These are phyloP conservation scores for Penicillium paradoxum DNA, from an alignment of 495 filamentous ascomycete genomes.

Conservation along the genomic window DNA sequence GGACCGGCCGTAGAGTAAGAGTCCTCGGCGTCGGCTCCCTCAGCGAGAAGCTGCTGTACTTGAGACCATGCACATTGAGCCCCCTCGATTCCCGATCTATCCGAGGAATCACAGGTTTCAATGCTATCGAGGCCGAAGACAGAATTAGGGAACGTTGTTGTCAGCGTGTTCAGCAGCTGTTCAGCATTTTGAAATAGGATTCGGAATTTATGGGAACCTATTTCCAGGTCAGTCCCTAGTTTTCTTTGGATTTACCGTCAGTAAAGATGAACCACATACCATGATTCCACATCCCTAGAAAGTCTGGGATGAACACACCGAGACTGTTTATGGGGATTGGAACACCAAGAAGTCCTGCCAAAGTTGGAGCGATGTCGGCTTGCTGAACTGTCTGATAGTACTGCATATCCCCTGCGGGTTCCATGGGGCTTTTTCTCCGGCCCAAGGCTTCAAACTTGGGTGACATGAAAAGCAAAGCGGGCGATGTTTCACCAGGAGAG, in stretches of 20 bases:
- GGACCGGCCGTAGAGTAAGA: constrained; percentile 15
- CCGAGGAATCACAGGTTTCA: constrained; percentile 36
- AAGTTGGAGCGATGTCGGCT: constrained; percentile 83
- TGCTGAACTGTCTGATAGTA: constrained; percentile 85
- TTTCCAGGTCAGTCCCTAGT: neutral
- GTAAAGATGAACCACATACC: constrained; percentile 29
- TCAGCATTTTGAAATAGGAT: constrained; percentile 69
- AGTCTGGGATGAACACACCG: constrained; percentile 76
- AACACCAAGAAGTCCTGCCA: constrained; percentile 83
- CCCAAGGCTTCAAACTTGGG: constrained; percentile 65
- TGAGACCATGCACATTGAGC: constrained; percentile 63
- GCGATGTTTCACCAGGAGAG: constrained; percentile 84
- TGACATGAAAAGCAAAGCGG: constrained; percentile 86
- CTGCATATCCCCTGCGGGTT: constrained; percentile 53
- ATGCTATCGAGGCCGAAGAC: constrained; percentile 40
- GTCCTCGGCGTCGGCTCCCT: neutral
- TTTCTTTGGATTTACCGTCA: neutral
- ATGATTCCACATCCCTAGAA: constrained; percentile 68
- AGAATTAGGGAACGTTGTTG: constrained; percentile 59
- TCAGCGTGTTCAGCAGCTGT: constrained; percentile 71
- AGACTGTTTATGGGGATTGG: constrained; percentile 90
- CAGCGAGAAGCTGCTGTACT: constrained; percentile 19
- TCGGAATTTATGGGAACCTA: constrained; percentile 51
- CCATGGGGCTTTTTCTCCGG: constrained; percentile 35
- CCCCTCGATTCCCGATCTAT: constrained; percentile 47